A percentile compares a stretch with the other conserved stretches of the same genome.
phyloP scores from a whole-genome alignment of 768 basidiomycete species.

The Tulasnella sp. region DNA sequence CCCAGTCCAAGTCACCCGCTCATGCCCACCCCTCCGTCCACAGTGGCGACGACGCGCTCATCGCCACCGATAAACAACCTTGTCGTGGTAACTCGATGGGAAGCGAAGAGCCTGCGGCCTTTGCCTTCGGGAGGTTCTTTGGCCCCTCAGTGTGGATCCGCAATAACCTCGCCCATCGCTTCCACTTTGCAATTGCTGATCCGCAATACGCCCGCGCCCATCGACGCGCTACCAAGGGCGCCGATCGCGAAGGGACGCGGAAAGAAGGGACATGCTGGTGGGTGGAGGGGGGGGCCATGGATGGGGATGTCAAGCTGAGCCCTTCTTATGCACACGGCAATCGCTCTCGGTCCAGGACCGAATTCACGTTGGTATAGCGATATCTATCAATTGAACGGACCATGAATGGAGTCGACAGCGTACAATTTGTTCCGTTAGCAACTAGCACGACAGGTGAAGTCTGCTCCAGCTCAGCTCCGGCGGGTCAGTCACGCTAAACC shows the following conservation, averaged over 20 bases:
- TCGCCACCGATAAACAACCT: constrained; percentile 1
- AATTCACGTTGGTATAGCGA: background rate
- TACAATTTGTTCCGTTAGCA: background rate
- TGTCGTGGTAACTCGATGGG: background rate
- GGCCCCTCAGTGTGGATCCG: background rate
- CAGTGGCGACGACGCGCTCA: background rate
- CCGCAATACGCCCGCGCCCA: background rate
- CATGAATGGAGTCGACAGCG: background rate
- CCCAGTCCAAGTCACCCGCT: constrained; percentile 2
- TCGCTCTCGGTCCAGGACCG: background rate
- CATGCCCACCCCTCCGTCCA: background rate
- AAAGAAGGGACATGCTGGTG: background rate
- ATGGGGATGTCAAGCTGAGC: background rate
- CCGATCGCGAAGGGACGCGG: background rate
- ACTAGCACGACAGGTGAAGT: background rate
- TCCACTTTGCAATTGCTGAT: background rate
- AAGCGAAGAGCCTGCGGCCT: background rate
- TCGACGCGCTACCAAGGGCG: background rate
- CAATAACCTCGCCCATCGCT: background rate
- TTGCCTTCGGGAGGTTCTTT: background rate
- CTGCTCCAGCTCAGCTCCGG: background rate
- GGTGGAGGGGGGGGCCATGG: background rate
- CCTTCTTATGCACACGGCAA: background rate
- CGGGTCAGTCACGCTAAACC: background rate
- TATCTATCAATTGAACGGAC: background rate